Evolutionary conservation across 805 yeast genomes (phyloP), one percentile per base, ranked within the genome.

Genomic region (Cyberlindnera meyerae): DNA sequence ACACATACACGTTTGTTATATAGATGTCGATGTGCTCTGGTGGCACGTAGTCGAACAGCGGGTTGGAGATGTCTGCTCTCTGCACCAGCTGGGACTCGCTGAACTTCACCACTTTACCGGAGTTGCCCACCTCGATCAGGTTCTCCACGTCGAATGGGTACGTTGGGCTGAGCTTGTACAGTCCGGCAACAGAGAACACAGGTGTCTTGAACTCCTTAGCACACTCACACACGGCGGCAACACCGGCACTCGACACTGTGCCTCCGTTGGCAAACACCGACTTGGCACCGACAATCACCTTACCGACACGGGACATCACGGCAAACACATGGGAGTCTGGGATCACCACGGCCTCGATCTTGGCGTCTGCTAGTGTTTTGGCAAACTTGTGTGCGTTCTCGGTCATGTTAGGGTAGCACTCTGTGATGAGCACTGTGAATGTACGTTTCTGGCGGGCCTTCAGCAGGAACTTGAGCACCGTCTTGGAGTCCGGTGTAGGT

Each of bases 221-320:
- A 63, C 96, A 85, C 62, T 89, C 96, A 48, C 94, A 89, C 9
- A 88, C 96, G 33, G 88, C 74, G 20, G 95, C 84, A 20, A 85
- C 95, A 36, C 98, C 99, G 1, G 95, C 77, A 18, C 82, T 77
- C 3, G 95, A 77, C 33, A 87, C 75, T 47, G 95, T 83, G 9
- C 97, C 97, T 42, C 99, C 99, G 55, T 93, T 93, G 36, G 95
- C 95, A 58, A 93, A 83, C 5, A 93, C 97, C 0, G 96, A 78
- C 43, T 84, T 75, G 5, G 97, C 82, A 26, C 97, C 97, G 36
- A 94, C 75, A 41, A 93, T 77, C 21, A 93, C 98, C 59, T 94
- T 94, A 29, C 97, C 96, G 5, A 93, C 97, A 47, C 96, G 71
- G 26, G 96, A 84, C 97, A 93, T 93, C 31, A 93, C 87, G 0